Base-by-base conservation (phyloP, 768 basidiomycete genomes). In the Punctularia strigosozonata region DNA sequence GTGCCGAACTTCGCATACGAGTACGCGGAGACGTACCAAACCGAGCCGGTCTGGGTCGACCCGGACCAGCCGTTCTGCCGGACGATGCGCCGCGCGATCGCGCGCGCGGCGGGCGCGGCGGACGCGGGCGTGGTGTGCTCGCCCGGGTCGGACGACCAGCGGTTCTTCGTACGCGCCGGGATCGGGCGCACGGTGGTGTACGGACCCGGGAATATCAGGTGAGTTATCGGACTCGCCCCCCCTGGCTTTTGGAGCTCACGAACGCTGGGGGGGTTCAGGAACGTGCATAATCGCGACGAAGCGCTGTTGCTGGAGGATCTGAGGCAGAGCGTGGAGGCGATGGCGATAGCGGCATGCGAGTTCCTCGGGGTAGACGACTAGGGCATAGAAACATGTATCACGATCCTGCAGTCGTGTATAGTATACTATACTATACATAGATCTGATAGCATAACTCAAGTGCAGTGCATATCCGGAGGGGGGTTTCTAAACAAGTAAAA, bases 291-390 rank as follows among this genome's bases (percentile, higher is more conserved):
- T 20, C 25, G 33, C 15, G 33, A 41, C 40, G 40, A 41, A 41
- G 34, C 19, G 40, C 34, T 17, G 20, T 41, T 10, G 40, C n/a
- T n/a, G 34, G 22, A 19, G 17, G 40, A 41, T 23, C 40, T 41
- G 28, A 15, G 25, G 10, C 33, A 35, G 15, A 34, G 40, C 3
- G 19, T 41, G 32, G 40, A 41, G 24, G 40, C 36, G 14, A 41
- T 41, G 40, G 40, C 40, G 12, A 19, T 41, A 17, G 40, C 40
- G 10, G 34, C 36, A 25, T 32, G 33, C 6, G 15, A 15, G 13
- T 41, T 41, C 20, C 33, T 41, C 8, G 40, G 40, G 18, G 40
- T 41, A 18, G 40, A 36, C 38, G 23, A n/a, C n/a, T n/a, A n/a
- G n/a, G n/a, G n/a, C n/a, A n/a, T n/a, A n/a, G n/a, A n/a, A n/a